Evolutionary conservation across 495 filamentous ascomycete genomes (phyloP), one percentile per base, ranked within the genome.

Genomic region (Diplogelasinospora grovesii): DNA sequence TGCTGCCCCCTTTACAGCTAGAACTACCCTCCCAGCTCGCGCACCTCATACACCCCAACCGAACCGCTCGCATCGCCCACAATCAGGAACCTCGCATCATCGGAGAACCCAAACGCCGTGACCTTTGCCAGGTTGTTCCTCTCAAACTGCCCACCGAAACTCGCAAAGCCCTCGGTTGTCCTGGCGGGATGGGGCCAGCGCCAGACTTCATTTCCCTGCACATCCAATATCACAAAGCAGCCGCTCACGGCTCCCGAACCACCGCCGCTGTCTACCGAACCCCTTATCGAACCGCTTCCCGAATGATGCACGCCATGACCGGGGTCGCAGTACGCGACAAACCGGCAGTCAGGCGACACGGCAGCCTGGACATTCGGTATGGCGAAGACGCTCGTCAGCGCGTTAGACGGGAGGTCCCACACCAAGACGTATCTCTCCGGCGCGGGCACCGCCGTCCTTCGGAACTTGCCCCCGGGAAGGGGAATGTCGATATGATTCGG

Each of bases 61-160:
- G 19, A 40, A 0, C 57, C 57, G 15, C 10, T 38, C 8, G 29
- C 36, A 41, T 58, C 57, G 4, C 57, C 57, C 0, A 60, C 42
- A 10, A 58, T 43, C 31, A 60, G 9, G 41, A 45, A 35, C 27
- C 32, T 29, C 4, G 54, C 51, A n/a, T 60, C 54, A 0, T 29
- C 14, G 3, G 45, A 53, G 15, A 60, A 60, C 41, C 56, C 57
- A 45, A 60, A 60, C 18, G 56, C 57, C 2, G 44, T 56, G 3
- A 58, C 45, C 15, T 47, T 49, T 3, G 29, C 25, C 16, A 58
- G 16, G 8, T 39, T 43, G n/a, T n/a, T n/a, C n/a, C n/a, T n/a
- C 35, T 52, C 54, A 13, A 58, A 20, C 45, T 57, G 50, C 14
- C 50, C 56, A 28, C 53, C 49, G 35, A 53, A 53, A 22, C 34